Conservation (phyloP, 2,329 filamentous ascomycete species). For the Aspergillus spinulosporus region DNA sequence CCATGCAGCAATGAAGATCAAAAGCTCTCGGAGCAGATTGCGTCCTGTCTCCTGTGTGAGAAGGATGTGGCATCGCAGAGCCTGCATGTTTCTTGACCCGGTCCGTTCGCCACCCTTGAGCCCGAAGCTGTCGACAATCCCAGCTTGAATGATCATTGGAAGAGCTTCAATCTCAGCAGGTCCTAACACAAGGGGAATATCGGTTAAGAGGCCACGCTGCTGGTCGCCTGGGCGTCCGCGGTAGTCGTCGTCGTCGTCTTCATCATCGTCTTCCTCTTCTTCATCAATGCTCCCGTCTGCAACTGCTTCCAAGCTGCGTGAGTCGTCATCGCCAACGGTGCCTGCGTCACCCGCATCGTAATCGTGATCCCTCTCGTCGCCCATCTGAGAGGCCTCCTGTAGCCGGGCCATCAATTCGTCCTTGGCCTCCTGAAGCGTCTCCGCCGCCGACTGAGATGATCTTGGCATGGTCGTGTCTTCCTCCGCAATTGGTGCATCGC, state of each 20-base stretch:
- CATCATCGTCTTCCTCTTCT: conserved; percentile 57
- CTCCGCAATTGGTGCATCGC: conserved; percentile 43
- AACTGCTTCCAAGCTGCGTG: conserved; percentile 44
- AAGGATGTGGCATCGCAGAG: conserved; percentile 84
- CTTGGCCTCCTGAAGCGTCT: conserved; percentile 53
- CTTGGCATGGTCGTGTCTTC: conserved; percentile 50
- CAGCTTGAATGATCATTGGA: conserved; percentile 96
- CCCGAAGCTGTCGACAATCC: conserved; percentile 79
- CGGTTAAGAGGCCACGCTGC: conserved; percentile 77
- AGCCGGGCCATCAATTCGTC: conserved; percentile 53
- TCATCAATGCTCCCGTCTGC: conserved; percentile 50
- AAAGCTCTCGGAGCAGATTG: conserved; percentile 81
- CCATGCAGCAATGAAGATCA: conserved; percentile 97
- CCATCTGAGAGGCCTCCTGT: conserved; percentile 46
- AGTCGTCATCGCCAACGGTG: conserved; percentile 45
- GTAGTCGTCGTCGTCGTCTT: conserved; percentile 52
- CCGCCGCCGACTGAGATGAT: conserved; percentile 50
- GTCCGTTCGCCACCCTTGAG: conserved; percentile 63
- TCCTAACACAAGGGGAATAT: conserved; percentile 90
- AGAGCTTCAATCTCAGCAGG: conserved; percentile 94
- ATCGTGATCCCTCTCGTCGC: conserved; percentile 42
- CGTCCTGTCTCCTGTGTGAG: conserved; percentile 87
- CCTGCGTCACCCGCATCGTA: conserved; percentile 45
- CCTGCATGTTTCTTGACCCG: conserved; percentile 75
- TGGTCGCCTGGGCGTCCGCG: conserved; percentile 53